Conservation (phyloP, 108 stramenopile genomes). For the Cyclotella baltica region DNA sequence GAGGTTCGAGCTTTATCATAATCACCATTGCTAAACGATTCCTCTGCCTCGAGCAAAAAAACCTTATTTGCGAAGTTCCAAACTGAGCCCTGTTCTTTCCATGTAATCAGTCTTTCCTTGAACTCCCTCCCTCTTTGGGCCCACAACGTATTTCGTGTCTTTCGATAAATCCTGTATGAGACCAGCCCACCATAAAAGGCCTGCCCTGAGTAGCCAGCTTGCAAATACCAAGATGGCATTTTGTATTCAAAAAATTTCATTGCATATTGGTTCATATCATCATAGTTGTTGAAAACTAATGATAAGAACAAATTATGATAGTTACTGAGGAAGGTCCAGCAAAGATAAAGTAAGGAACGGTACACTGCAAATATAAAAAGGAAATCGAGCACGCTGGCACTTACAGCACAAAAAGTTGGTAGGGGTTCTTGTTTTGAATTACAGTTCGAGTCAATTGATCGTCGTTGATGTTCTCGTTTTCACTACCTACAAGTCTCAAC, state of each 20-base stretch:
- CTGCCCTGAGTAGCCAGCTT: background rate
- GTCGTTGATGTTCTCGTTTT: background rate
- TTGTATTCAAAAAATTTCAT: constrained; percentile 4
- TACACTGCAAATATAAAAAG: background rate
- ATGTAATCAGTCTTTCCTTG: constrained; percentile 3
- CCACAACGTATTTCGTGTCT: constrained; percentile 3
- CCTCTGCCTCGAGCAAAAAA: constrained; percentile 24
- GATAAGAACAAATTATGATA: constrained; percentile 5
- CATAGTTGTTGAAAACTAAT: background rate
- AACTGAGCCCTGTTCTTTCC: constrained; percentile 23
- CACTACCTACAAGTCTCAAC: background rate
- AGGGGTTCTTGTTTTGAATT: background rate
- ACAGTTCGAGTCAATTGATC: background rate
- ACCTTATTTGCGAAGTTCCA: constrained; percentile 33
- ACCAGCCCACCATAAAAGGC: constrained; percentile 10
- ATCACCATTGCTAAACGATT: constrained; percentile 8
- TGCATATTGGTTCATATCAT: constrained; percentile 2
- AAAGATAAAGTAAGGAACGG: background rate
- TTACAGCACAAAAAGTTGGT: background rate
- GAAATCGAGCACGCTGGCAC: background rate
- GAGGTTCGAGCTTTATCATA: background rate
- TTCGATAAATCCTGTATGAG: constrained; percentile 23
- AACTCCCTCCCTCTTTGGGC: background rate
- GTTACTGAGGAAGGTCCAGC: background rate
- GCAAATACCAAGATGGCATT: constrained; percentile 9